Evolutionary conservation across 140 eudicot genomes (phyloP), one percentile per base, ranked within the genome.

Genomic region (Stevia rebaudiana): DNA sequence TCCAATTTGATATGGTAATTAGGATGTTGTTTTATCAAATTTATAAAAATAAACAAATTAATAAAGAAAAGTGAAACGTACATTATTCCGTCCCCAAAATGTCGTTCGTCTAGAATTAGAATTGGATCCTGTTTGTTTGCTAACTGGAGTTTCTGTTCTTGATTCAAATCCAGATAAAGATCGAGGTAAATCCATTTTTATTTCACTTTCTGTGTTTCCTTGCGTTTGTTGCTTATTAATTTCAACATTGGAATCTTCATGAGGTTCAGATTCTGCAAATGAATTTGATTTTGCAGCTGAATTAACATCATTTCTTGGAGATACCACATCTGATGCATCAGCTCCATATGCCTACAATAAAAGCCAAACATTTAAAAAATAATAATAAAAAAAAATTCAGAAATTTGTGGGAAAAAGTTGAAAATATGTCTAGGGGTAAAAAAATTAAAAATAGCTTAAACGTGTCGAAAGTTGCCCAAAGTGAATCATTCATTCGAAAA

Each of bases 71-170:
- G 46, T 42, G 53, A 30, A 69, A 71, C 92, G 80, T 71, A 92
- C 98, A 66, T 73, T 79, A 69, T 67, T 79, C 68, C 83, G 78
- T 56, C 92, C 92, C 95, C 95, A 87, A 67, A 88, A 77, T 0
- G 81, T 73, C 33, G 95, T 79, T 44, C 87, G 92, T 76, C 82
- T 88, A 51, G 67, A 74, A 79, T 56, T 82, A 65, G 33, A 48
- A 60, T 55, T 86, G 67, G 95, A 50, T 63, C 76, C 67, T 18
- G 86, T 17, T 70, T 61, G 65, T 74, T 81, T 81, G 77, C 68
- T 73, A 23, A 22, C 67, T 11, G 92, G 74, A 43, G 80, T 88
- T 49, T 79, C 92, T 30, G 69, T 54, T 60, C 69, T 30, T 70
- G 87, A 68, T 67, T 91, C 95, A 61, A 31, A n/a, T 15, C 42